Evolutionary conservation across 75 land plant genomes (phyloP).

Genomic region (Cupressus sempervirens): DNA sequence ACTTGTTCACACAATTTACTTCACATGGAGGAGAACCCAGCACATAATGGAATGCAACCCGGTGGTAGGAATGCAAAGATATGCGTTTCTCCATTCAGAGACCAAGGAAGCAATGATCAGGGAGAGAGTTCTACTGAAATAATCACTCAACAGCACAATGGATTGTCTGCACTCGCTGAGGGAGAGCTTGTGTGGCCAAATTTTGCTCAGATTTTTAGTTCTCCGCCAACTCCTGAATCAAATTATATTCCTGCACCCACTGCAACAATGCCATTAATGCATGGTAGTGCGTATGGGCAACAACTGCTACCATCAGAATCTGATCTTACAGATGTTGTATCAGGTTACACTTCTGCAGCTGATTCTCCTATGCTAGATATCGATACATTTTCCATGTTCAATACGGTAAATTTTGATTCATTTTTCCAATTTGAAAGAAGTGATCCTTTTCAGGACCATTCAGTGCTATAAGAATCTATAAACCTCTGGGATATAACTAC

Average conservation of each 20-base stretch:
- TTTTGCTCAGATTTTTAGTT: background rate
- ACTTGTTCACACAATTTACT: background rate
- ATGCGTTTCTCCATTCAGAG: background rate
- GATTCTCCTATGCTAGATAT: slow-evolving; percentile 11
- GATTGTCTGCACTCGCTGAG: background rate
- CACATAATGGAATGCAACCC: background rate
- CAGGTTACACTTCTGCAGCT: slow-evolving; percentile 29
- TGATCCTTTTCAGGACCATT: background rate
- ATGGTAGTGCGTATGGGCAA: background rate
- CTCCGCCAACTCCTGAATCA: background rate
- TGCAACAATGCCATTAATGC: too few species aligned
- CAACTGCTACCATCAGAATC: slow-evolving; percentile 19
- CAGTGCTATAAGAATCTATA: background rate
- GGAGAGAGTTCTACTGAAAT: slow-evolving; percentile 3
- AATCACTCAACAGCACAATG: background rate
- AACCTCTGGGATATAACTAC: background rate
- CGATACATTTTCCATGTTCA: slow-evolving; percentile 1
- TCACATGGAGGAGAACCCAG: background rate
- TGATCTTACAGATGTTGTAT: slow-evolving; percentile 34
- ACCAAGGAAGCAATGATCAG: background rate
- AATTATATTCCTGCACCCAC: background rate
- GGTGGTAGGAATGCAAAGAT: background rate
- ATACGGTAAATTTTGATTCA: slow-evolving; percentile 1
- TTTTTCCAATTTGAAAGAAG: background rate
- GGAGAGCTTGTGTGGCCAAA: background rate